Base-by-base conservation (phyloP, 2,329 filamentous ascomycete species). In the Phialophora tarda region DNA sequence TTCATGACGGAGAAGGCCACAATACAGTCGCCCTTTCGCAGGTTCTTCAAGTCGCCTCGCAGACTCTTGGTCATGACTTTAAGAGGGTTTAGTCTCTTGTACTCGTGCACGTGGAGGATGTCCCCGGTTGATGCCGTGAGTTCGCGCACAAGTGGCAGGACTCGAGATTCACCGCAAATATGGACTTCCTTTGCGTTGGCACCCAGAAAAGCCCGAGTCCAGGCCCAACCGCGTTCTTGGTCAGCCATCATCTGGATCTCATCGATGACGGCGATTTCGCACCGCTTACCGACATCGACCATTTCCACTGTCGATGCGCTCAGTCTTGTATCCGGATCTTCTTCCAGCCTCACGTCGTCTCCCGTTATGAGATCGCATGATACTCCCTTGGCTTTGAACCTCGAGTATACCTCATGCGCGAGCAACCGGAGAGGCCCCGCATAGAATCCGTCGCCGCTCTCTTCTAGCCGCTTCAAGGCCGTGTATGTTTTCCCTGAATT, bases 401-500 rank as follows among this genome's bases (percentile, higher is more conserved):
- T 88, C n/a, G 89, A 85, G 76, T 93, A 98, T n/a, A 98, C 90
- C 78, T 99, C 95, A 74, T 97, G 93, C 0, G 95, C 95, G 30
- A 99, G 83, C 55, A 99, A 81, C 57, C 95, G 87, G 53, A 99
- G 81, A 0, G 95, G 95, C 0, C 96, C 95, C 3, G 94, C 92
- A 76, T 98, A 99, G 58, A 97, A 88, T 47, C 95, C 95, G 8
- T 83, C 85, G 32, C 88, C 84, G 2, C 90, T 89, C 58, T 86
- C 83, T 76, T 97, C 92, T 11, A 99, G 84, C 12, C 90, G 88
- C 78, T 96, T 89, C 69, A 99, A 81, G 0, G 95, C 96, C 75
- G 93, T 90, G 76, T 98, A 99, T 0, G 96, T 99, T 82, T 99
- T 99, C 64, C 95, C 95, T 0, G 95, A 98, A 78, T 99, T 99